Evolutionary conservation across 1,284 basidiomycete species (phyloP).

Genomic region (Apiotrichum gamsii): DNA sequence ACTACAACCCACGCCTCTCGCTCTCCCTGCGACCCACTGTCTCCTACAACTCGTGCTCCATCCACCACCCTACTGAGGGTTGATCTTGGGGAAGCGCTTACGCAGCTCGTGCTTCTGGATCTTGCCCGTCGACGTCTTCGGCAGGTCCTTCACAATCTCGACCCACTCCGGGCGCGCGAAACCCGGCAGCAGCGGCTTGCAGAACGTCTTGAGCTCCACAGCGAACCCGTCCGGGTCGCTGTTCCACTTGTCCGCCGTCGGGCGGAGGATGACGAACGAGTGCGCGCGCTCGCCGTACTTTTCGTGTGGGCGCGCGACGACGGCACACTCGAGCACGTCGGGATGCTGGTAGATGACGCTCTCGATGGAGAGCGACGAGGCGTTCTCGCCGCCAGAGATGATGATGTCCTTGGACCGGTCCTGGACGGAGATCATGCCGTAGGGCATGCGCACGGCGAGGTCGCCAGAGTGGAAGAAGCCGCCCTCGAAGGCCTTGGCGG

Average conservation of each 20-base stretch:
- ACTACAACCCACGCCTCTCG: too few species aligned
- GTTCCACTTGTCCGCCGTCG: conserved; percentile 6
- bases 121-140: conserved; percentile 83
- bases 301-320: conserved; percentile 63
- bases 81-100: conserved; percentile 24
- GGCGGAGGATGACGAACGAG: conserved; percentile 60
- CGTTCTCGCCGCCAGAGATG: conserved; percentile 81
- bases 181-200: conserved; percentile 14
- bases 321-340: conserved; percentile 65
- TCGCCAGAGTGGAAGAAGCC: conserved; percentile 83
- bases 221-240: conserved; percentile 6
- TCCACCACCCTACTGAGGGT: not conserved
- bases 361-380: conserved; percentile 80
- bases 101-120: conserved; percentile 69
- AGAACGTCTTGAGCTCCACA: conserved; percentile 11
- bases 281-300: conserved; percentile 72
- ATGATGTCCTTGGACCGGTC: conserved; percentile 61
- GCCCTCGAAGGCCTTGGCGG: conserved; percentile 58
- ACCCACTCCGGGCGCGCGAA: conserved; percentile 20
- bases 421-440: conserved; percentile 62
- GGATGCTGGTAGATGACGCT: conserved; percentile 62
- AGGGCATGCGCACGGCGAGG: conserved; percentile 70
- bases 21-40: too few species aligned
- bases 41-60: too few species aligned
- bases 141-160: conserved; percentile 52